These are phyloP conservation scores for Paralagenidium karlingii DNA, from an alignment of 352 stramenopile genomes.

Conservation along the genomic window DNA sequence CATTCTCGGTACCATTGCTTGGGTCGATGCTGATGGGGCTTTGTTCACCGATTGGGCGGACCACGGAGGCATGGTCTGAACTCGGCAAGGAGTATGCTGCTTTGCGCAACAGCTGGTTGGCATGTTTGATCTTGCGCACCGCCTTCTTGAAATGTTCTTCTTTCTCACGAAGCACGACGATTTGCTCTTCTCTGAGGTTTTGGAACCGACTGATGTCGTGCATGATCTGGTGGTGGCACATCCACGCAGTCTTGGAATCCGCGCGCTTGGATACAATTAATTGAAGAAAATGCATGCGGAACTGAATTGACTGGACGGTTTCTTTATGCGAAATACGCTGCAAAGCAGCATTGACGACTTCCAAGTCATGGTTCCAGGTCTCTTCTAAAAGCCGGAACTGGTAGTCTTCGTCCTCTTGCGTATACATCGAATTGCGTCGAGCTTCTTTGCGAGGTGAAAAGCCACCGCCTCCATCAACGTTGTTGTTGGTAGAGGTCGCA, in stretches of 20 bases:
- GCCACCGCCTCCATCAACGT: neutral
- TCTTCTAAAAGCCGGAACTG: constrained; percentile 61
- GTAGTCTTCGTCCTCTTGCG: constrained; percentile 54
- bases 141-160: constrained; percentile 61
- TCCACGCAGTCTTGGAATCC: constrained; percentile 67
- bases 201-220: constrained; percentile 58
- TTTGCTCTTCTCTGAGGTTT: constrained; percentile 47
- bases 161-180: constrained; percentile 47
- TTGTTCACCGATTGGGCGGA: constrained; percentile 3
- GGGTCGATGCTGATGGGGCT: neutral
- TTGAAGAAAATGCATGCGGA: constrained; percentile 50
- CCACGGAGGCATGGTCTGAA: neutral
- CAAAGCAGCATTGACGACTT: constrained; percentile 28
- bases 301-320: constrained; percentile 38
- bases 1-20: too few species aligned
- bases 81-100: neutral
- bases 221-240: constrained; percentile 69
- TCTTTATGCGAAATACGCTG: constrained; percentile 39
- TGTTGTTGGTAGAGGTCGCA: neutral
- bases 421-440: neutral
- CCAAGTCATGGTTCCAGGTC: constrained; percentile 47
- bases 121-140: constrained; percentile 41
- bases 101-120: constrained; percentile 22
- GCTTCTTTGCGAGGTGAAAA: neutral
- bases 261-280: constrained; percentile 48